Percentiles rank a stretch among this genome's conserved stretches.
Evolutionary conservation across 768 basidiomycete genomes (phyloP).

Genomic region (Lentinula raphanica): DNA sequence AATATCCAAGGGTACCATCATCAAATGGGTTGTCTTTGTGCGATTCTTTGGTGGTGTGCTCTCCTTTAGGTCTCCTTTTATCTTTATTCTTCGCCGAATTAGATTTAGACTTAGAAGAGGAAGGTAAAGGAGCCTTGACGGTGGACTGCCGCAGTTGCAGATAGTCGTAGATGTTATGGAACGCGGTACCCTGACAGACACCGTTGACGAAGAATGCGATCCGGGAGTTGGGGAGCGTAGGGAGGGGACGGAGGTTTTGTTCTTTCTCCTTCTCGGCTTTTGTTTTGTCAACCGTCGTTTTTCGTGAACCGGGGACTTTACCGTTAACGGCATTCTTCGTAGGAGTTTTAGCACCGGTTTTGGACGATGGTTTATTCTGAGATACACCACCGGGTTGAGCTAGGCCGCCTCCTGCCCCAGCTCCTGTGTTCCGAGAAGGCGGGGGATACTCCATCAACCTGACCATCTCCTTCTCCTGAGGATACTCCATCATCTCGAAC

Average conservation of each 20-base stretch:
- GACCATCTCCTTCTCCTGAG: conserved; percentile 87
- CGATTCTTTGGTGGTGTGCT: conserved; percentile 58
- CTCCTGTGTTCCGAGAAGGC: no score
- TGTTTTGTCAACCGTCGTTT: no score
- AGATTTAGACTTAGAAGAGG: conserved; percentile 57
- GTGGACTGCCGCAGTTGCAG: conserved; percentile 73
- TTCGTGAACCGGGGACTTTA: no score
- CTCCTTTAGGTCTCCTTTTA: conserved; percentile 57
- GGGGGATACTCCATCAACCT: conserved; percentile 75
- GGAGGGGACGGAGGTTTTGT: conserved; percentile 65
- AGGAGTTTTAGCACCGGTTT: conserved; percentile 26
- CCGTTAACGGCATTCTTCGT: no score
- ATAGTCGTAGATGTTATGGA: conserved; percentile 85
- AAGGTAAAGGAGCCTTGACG: no score
- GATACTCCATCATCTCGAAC: conserved; percentile 90
- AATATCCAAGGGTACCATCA: conserved; percentile 94
- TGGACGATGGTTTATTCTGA: no score
- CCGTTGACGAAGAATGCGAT: conserved; percentile 94
- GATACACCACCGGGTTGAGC: no score
- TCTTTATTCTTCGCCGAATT: conserved; percentile 44
- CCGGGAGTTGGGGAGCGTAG: conserved; percentile 62
- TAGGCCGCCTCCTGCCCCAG: conserved; percentile 15
- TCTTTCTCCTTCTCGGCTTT: no score
- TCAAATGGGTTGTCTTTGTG: conserved; percentile 84
- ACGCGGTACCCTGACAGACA: conserved; percentile 76